Evolutionary conservation across 192 early-diverging fungal genomes (phyloP).

Genomic region (Irineochytrium annulatum): DNA sequence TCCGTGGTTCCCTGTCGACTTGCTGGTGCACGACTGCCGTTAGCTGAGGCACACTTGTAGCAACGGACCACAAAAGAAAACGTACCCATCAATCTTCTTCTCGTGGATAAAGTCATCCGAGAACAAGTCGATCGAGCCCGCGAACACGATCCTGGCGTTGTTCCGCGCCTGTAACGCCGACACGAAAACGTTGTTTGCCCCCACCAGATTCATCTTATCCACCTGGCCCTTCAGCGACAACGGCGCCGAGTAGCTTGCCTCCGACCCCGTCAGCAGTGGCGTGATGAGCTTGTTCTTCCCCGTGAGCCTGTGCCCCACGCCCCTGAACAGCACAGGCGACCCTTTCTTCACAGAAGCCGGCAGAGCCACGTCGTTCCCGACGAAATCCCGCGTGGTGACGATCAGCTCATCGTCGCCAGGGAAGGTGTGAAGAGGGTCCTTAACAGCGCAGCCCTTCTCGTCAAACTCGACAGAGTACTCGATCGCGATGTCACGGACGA

Average conservation of each 20-base stretch:
- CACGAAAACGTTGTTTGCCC: constrained; percentile 66
- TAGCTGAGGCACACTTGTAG: no score
- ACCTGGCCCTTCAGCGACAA: constrained; percentile 26
- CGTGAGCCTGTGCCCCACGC: constrained; percentile 68
- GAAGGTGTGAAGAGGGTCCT: constrained; percentile 67
- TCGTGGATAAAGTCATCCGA: constrained; percentile 63
- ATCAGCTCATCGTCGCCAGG: constrained; percentile 54
- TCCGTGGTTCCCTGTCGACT: constrained; percentile 58
- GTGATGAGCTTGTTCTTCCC: constrained; percentile 60
- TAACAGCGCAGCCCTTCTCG: constrained; percentile 58
- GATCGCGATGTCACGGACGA: constrained; percentile 73
- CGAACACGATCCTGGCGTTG: constrained; percentile 81
- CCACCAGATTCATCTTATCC: constrained; percentile 43
- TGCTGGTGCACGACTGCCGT: constrained; percentile 1
- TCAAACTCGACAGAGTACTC: constrained; percentile 91
- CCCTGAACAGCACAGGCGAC: constrained; percentile 71
- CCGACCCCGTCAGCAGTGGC: constrained; percentile 55
- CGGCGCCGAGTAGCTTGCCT: constrained; percentile 63
- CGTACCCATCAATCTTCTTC: constrained; percentile 19
- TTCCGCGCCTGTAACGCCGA: constrained; percentile 83
- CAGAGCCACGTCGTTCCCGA: constrained; percentile 37
- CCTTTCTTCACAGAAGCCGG: constrained; percentile 3
- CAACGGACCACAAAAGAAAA: no score
- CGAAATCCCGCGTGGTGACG: constrained; percentile 43
- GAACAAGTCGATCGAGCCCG: constrained; percentile 81